These are phyloP conservation scores for Phytopythium aichiense DNA, from an alignment of 352 stramenopile genomes.

Conservation along the genomic window DNA sequence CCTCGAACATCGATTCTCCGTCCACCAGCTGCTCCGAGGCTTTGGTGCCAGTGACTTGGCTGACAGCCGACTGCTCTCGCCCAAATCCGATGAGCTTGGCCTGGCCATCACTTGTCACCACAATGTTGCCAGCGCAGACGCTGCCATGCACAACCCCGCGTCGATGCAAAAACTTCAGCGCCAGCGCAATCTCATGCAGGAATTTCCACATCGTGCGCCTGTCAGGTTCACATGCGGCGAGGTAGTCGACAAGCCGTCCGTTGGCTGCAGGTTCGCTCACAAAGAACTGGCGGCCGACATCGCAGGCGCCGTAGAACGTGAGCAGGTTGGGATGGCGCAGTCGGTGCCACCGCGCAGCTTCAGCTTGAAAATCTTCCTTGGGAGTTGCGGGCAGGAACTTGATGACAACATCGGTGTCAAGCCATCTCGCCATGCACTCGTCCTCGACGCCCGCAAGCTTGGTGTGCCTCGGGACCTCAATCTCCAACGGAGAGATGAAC, in stretches of 20 bases:
- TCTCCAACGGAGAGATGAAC: not conserved
- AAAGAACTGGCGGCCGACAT: conserved; percentile 8
- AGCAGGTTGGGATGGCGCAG: conserved; percentile 15
- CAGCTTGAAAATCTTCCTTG: not conserved
- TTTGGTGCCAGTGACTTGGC: too few species aligned
- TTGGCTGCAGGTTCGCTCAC: conserved; percentile 11
- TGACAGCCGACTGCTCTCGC: too few species aligned
- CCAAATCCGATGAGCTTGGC: conserved; percentile 25
- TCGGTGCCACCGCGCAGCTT: not conserved
- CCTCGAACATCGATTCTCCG: too few species aligned
- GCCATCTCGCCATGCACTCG: not conserved
- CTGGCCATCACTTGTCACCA: conserved; percentile 13
- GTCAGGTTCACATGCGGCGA: not conserved
- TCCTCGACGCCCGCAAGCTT: not conserved
- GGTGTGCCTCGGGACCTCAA: not conserved
- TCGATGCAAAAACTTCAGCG: conserved; percentile 7
- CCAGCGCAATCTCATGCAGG: conserved; percentile 8
- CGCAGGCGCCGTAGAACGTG: conserved; percentile 12
- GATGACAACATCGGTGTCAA: not conserved
- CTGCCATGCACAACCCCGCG: conserved; percentile 14
- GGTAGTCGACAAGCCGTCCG: conserved; percentile 2
- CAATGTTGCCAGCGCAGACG: conserved; percentile 22
- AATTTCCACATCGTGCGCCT: conserved; percentile 1
- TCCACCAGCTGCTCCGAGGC: too few species aligned
- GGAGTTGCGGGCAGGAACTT: not conserved